These are phyloP conservation scores for Penicillium hordei DNA, from an alignment of 2,329 filamentous ascomycete species.

Conservation along the genomic window DNA sequence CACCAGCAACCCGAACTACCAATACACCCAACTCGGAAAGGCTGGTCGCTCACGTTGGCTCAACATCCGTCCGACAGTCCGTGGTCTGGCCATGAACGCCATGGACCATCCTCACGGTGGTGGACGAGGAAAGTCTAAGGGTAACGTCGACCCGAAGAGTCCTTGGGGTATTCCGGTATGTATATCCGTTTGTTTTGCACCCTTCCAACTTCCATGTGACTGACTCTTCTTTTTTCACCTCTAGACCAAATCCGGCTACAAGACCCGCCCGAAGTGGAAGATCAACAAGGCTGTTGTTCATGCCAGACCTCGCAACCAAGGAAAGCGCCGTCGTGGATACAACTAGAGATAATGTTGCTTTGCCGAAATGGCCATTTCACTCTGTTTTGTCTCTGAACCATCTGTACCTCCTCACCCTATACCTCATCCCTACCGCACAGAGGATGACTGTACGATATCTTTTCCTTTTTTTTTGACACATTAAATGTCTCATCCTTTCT, in stretches of 20 bases:
- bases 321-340: slow-evolving; percentile 74
- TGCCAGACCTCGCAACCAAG: slow-evolving; percentile 81
- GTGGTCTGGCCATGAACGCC: slow-evolving; percentile 99
- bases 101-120: slow-evolving; percentile 97
- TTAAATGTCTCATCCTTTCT: slow-evolving; percentile 14
- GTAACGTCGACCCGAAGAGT: slow-evolving; percentile 90
- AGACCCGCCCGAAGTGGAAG: slow-evolving; percentile 86
- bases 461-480: slow-evolving; percentile 11
- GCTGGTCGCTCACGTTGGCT: slow-evolving; percentile 91
- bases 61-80: slow-evolving; percentile 89
- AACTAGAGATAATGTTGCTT: slow-evolving; percentile 36
- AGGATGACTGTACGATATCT: slow-evolving; percentile 28
- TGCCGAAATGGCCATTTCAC: slow-evolving; percentile 10
- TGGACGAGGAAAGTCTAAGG: slow-evolving; percentile 99
- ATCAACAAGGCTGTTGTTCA: slow-evolving; percentile 88
- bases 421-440: slow-evolving; percentile 16
- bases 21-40: slow-evolving; percentile 90
- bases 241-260: slow-evolving; percentile 66
- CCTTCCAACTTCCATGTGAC: slow-evolving; percentile 5
- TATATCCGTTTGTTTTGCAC: slow-evolving; percentile 27
- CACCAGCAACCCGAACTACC: slow-evolving; percentile 88
- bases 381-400: slow-evolving; percentile 9
- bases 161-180: slow-evolving; percentile 94
- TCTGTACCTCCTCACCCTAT: slow-evolving; percentile 17
- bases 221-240: slow-evolving; percentile 14